phyloP scores from a whole-genome alignment of 352 stramenopile genomes.

The Phytophthora cactorum region DNA sequence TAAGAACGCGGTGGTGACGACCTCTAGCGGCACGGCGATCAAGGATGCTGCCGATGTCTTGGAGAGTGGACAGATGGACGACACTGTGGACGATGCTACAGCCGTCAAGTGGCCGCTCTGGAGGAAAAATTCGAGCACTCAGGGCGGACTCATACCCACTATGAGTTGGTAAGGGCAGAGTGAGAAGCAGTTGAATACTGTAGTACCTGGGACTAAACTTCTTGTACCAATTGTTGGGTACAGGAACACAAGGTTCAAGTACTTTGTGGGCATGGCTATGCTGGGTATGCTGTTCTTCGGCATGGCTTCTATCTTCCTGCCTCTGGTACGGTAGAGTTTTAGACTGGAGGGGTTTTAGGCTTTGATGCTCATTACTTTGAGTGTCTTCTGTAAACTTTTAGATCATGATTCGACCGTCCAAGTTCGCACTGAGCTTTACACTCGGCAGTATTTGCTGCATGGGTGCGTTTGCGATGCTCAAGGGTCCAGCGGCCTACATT shows the following conservation, averaged over 20 bases:
- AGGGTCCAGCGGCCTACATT: constrained; percentile 64
- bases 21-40: not conserved
- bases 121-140: constrained; percentile 43
- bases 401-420: constrained; percentile 83
- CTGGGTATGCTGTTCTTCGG: constrained; percentile 82
- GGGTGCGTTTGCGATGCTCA: constrained; percentile 80
- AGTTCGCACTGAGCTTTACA: constrained; percentile 86
- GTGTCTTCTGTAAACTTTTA: constrained; percentile 15
- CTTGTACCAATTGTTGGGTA: not conserved
- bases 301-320: constrained; percentile 84
- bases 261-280: constrained; percentile 78
- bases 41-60: constrained; percentile 43
- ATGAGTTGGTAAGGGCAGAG: constrained; percentile 59
- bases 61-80: constrained; percentile 50
- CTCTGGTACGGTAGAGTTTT: constrained; percentile 39
- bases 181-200: not conserved
- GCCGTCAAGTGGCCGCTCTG: constrained; percentile 48
- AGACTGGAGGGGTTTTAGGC: not conserved
- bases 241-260: constrained; percentile 83
- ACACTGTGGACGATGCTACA: constrained; percentile 28
- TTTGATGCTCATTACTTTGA: not conserved
- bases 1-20: constrained; percentile 40
- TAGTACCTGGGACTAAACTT: not conserved
- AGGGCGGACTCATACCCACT: constrained; percentile 42
- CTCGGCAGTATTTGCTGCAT: constrained; percentile 82